Percentiles rank a stretch among this genome's conserved stretches.
Evolutionary conservation across 371 early-diverging fungal species (phyloP).

Genomic region (Rhizomucor miehei): DNA sequence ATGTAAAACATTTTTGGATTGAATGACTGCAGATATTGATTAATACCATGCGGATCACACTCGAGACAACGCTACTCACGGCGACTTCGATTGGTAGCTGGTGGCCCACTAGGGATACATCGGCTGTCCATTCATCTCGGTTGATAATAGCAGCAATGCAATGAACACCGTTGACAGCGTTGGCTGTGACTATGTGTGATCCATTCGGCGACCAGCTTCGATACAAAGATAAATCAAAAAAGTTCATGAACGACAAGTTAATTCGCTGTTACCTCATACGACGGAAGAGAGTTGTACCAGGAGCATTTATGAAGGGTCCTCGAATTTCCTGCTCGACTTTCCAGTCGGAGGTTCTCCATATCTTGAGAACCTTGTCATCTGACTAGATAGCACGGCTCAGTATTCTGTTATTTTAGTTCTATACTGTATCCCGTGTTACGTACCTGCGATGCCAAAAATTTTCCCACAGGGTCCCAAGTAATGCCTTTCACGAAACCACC

Average conservation of each 20-base stretch:
- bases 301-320: constrained; percentile 74
- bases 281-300: constrained; percentile 85
- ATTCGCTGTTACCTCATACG: constrained; percentile 63
- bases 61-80: constrained; percentile 38
- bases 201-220: constrained; percentile 96
- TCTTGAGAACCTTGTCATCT: constrained; percentile 87
- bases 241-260: not conserved
- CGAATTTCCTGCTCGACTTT: constrained; percentile 66
- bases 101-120: constrained; percentile 89
- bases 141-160: constrained; percentile 83
- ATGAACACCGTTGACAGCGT: constrained; percentile 82
- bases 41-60: not conserved
- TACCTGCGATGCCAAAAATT: constrained; percentile 91
- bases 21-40: constrained; percentile 46
- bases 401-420: not conserved
- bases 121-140: constrained; percentile 77
- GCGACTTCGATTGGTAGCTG: constrained; percentile 87
- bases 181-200: constrained; percentile 82
- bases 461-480: constrained; percentile 94
- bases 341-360: constrained; percentile 92
- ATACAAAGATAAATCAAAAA: not conserved
- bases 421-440: not conserved
- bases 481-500: constrained; percentile 94
- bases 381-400: constrained; percentile 42
- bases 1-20: constrained; percentile 75